Evolutionary conservation across 75 land plant species (phyloP), one percentile per base, ranked within the genome.

Genomic region (Cupressus sempervirens): DNA sequence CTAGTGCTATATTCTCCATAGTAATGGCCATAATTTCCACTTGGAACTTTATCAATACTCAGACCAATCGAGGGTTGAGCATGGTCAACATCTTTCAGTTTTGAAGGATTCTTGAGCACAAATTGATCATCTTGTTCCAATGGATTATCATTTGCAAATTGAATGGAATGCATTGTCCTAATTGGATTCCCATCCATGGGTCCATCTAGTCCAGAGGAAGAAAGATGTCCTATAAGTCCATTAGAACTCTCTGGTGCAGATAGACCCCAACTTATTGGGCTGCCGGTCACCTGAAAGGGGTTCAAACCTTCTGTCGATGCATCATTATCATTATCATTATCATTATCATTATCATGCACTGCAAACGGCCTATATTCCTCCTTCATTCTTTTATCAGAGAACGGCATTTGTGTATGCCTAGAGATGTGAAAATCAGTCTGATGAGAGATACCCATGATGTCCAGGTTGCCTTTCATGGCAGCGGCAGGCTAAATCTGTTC

Each of bases 361-460:
- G 32, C 11, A 45, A 45, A 79, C 81, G 38, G 23, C 5, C 81
- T 12, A 45, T 43, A 79, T 45, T 79, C 81, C 14, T 79, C 81
- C 45, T 79, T 79, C 81, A 79, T 79, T 45, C 81, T 38, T 79
- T 79, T 79, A 45, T 79, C 81, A 15, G 81, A 79, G 30, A 45
- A 79, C 0, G 46, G 81, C 50, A 79, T 45, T 45, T 30, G 81
- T 40, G 52, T 29, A 32, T 79, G 81, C 46, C 81, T 41, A n/a
- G 81, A 79, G 30, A 79, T 45, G 30, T 45, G 81, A 79, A 79
- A 79, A 0, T 79, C 81, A n/a, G 81, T 48, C 46, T 79, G 81
- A 43, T 79, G 81, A 45, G 29, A 20, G 12, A 79, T 45, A 43
- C 81, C 81, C 52, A 79, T 79, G 4, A 79, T 79, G 50, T 79